These are phyloP conservation scores for Santalum album DNA, from an alignment of 164 flowering plant genomes.

Conservation along the genomic window DNA sequence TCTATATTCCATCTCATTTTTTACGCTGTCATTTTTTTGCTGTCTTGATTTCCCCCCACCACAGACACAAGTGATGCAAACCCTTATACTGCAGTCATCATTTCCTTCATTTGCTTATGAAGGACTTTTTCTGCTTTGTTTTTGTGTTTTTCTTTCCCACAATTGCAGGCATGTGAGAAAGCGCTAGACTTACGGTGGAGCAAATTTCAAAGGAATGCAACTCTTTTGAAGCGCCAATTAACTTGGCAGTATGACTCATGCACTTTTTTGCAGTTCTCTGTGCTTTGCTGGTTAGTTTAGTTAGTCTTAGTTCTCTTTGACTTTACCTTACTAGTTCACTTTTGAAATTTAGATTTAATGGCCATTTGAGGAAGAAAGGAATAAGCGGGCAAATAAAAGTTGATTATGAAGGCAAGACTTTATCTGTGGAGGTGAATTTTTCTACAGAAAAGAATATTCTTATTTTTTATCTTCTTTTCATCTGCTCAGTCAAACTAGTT, in stretches of 20 bases:
- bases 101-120: no score
- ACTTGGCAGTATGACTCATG: conserved; percentile 69
- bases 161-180: conserved; percentile 52
- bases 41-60: no score
- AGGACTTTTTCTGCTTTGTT: background rate
- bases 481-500: background rate
- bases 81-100: no score
- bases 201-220: conserved; percentile 65
- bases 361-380: conserved; percentile 75
- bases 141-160: background rate
- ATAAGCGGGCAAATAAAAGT: conserved; percentile 67
- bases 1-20: no score
- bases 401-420: conserved; percentile 63
- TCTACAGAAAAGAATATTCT: background rate
- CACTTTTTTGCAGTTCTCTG: background rate
- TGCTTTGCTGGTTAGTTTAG: background rate
- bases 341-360: conserved; percentile 52
- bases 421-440: conserved; percentile 61
- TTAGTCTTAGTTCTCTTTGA: background rate
- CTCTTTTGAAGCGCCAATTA: conserved; percentile 48
- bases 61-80: no score
- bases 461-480: background rate
- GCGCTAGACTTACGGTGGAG: conserved; percentile 52
- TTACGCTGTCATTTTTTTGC: no score
- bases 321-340: background rate